Evolutionary conservation across 108 stramenopile species (phyloP), one percentile per base, ranked within the genome.

Genomic region (Skeletonema menzelii): DNA sequence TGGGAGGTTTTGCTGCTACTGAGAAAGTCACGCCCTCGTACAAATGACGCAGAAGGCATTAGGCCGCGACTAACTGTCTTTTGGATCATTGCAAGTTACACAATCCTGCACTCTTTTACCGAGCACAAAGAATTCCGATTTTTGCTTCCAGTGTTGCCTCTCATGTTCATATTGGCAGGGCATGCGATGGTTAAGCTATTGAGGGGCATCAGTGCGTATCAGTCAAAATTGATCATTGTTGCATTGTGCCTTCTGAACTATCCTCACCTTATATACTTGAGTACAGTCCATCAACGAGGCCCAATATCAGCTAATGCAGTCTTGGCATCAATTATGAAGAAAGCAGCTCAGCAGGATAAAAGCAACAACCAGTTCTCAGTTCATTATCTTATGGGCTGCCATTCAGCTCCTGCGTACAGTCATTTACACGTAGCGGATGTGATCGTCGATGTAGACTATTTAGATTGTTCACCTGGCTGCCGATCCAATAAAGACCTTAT

Each of bases 71-170:
- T 78, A 27, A 70, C 72, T 27, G 59, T 95, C 24, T 80, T 88
- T 78, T 62, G 73, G 27, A 70, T 95, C 19, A 66, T 87, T 65
- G 38, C 56, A 17, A 74, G 76, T 30, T 96, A 92, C 64, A 69
- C 82, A 4, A 32, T 81, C 0, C 60, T 85, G 26, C 94, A 96
- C 85, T 97, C 96, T n/a, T 71, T 88, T 62, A 93, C 92, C 27
- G 88, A 77, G 22, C 97, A 98, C 85, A 97, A 98, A 72, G 97
- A 98, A 67, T 95, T 98, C 83, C 96, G 97, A 17, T 98, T 96
- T 66, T 73, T 97, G 22, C 77, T 96, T 49, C 97, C 97, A 46
- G 66, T 97, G 14, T 79, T 97, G 26, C 96, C 97, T n/a, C 73
- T 96, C 8, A 63, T 92, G 34, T 88, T 87, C 71, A 65, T 95